A percentile compares a stretch with the other conserved stretches of the same genome.
Conservation (phyloP, 352 stramenopile genomes). For the Pythium pectinolyticum region DNA sequence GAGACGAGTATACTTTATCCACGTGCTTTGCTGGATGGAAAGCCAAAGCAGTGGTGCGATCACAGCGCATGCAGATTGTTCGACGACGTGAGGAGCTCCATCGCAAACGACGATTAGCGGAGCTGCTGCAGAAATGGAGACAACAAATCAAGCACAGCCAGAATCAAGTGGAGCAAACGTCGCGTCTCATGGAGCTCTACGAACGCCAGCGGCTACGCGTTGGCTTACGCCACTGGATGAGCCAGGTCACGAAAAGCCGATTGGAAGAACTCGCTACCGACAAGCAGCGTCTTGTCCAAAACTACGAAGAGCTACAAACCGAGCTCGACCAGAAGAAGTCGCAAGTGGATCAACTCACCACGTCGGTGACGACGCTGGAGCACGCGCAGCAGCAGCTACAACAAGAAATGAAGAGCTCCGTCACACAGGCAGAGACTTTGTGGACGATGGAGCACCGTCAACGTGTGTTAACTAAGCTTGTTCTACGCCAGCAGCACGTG, state of each 20-base stretch:
- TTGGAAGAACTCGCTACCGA: not conserved
- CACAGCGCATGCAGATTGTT: not conserved
- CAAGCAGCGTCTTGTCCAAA: not conserved
- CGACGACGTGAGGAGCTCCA: not conserved
- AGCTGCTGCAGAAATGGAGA: conserved; percentile 3
- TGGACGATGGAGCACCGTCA: not conserved
- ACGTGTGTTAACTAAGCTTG: not conserved
- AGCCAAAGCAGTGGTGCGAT: not conserved
- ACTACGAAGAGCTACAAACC: not conserved
- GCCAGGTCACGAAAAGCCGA: not conserved
- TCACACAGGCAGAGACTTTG: not conserved
- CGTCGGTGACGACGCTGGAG: not conserved
- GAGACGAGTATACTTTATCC: conserved; percentile 26
- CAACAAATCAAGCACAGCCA: not conserved
- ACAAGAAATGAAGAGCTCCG: not conserved
- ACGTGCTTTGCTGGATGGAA: conserved; percentile 39
- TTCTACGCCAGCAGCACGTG: not conserved
- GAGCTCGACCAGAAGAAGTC: not conserved
- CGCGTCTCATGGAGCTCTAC: not conserved
- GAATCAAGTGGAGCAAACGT: not conserved
- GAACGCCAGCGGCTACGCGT: not conserved
- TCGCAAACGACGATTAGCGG: not conserved
- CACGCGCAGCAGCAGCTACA: not conserved
- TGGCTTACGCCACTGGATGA: conserved; percentile 1
- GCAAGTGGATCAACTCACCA: not conserved